Conservation (phyloP, 2,329 filamentous ascomycete species). For the Aspergillus unguis region DNA sequence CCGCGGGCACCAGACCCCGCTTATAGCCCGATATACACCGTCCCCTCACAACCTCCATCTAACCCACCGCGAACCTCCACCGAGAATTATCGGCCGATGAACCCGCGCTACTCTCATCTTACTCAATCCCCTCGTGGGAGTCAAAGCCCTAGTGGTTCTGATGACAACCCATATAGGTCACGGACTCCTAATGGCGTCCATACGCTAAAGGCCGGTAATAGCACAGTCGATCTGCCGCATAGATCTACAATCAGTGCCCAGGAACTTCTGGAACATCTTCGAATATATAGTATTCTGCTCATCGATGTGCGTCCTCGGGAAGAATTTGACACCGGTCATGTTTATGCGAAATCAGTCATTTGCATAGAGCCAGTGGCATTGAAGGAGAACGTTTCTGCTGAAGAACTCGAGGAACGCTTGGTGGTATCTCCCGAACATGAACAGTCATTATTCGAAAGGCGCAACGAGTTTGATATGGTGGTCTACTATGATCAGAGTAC, state of each 20-base stretch:
- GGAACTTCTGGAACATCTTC: conserved; percentile 68
- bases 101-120: conserved; percentile 37
- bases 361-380: conserved; percentile 83
- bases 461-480: conserved; percentile 76
- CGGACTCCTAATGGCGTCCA: conserved; percentile 43
- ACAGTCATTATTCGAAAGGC: conserved; percentile 67
- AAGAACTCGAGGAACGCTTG: conserved; percentile 55
- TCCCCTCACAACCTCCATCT: conserved; percentile 36
- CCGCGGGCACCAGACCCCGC: conserved; percentile 49
- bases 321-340: conserved; percentile 83
- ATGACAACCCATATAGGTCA: conserved; percentile 45
- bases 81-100: conserved; percentile 39
- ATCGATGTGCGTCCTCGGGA: conserved; percentile 81
- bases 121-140: conserved; percentile 32
- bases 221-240: conserved; percentile 50
- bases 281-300: conserved; percentile 65
- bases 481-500: conserved; percentile 82
- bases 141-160: conserved; percentile 31
- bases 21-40: conserved; percentile 46
- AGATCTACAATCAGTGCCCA: conserved; percentile 64
- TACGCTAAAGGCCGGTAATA: conserved; percentile 39
- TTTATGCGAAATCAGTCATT: conserved; percentile 77
- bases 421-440: conserved; percentile 56
- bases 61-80: conserved; percentile 41
- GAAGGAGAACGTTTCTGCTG: conserved; percentile 63